Conservation (phyloP, 2,329 filamentous ascomycete species). For the Pseudocercospora eumusae region DNA sequence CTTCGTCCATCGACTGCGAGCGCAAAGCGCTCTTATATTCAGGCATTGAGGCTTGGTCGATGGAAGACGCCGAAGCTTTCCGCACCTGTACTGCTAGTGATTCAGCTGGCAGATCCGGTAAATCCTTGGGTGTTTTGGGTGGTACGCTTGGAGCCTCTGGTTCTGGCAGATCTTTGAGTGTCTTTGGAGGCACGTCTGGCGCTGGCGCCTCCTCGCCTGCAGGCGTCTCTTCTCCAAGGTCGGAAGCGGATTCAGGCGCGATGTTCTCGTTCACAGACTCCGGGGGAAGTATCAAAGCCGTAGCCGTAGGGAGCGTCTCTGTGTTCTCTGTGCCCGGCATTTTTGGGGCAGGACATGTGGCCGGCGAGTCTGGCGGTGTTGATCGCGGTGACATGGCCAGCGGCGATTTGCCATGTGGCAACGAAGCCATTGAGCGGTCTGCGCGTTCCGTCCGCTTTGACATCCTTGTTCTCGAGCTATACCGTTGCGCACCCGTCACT, state of each 20-base stretch:
- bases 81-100: background rate
- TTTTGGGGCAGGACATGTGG: slow-evolving; percentile 5
- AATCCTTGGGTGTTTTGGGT: background rate
- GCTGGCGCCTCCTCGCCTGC: background rate
- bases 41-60: slow-evolving; percentile 1
- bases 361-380: slow-evolving; percentile 36
- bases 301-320: slow-evolving; percentile 30
- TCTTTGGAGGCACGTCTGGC: slow-evolving; percentile 5
- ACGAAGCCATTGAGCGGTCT: slow-evolving; percentile 25
- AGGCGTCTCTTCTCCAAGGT: background rate
- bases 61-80: background rate
- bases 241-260: background rate
- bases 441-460: slow-evolving; percentile 27
- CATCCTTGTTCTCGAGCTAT: slow-evolving; percentile 32
- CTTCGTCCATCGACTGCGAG: slow-evolving; percentile 40
- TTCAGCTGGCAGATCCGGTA: background rate
- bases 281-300: slow-evolving; percentile 29
- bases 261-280: background rate
- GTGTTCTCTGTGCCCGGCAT: slow-evolving; percentile 32
- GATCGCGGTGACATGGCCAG: slow-evolving; percentile 20
- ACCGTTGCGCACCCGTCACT: slow-evolving; percentile 29
- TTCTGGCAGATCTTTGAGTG: background rate
- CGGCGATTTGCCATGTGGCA: slow-evolving; percentile 6
- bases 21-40: slow-evolving; percentile 10
- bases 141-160: background rate